Evolutionary conservation across 139 green algal species (phyloP), one percentile per base, ranked within the genome.

Genomic region (Chlamydomonas sp.): DNA sequence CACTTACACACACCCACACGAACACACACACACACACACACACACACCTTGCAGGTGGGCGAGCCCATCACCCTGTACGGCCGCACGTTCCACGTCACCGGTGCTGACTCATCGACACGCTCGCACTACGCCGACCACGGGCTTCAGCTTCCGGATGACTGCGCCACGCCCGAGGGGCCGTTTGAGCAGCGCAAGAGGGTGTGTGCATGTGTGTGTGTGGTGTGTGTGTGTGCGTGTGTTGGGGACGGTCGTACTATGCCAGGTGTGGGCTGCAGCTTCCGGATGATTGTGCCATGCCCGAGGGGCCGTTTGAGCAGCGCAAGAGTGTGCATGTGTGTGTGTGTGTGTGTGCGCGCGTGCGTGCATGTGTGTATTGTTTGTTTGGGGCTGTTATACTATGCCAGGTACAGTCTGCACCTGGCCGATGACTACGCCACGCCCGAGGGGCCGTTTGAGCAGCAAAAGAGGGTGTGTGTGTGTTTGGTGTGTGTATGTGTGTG

Each of bases 121-220:
- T 13, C 39, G 33, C 59, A 43, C 4, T 66, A 33, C 33, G 10
- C 5, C n/a, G 58, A 68, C n/a, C 6, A 30, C 2, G 58, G 69
- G 34, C 54, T 59, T 22, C 48, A 50, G 4, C 36, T 62, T 48
- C 38, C 48, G 48, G 67, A 77, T 58, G 33, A 66, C 29, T n/a
- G n/a, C n/a, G n/a, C n/a, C n/a, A n/a, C 50, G 39, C 74, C 74
- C 39, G 54, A 70, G 54, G 74, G 69, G 33, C 54, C 37, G 4
- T 80, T 64, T 38, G 69, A 80, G 29, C 20, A 49, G 64, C 61
- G 78, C 49, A 35, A 74, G 26, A 84, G 48, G 65, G n/a, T n/a
- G n/a, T n/a, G n/a, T n/a, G n/a, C n/a, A n/a, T n/a, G n/a, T n/a
- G n/a, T n/a, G n/a, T n/a, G n/a, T n/a, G n/a, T n/a, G n/a, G n/a